Evolutionary conservation across 176 grass and related monocot genomes (phyloP).

Genomic region (Saccharum officinarum): DNA sequence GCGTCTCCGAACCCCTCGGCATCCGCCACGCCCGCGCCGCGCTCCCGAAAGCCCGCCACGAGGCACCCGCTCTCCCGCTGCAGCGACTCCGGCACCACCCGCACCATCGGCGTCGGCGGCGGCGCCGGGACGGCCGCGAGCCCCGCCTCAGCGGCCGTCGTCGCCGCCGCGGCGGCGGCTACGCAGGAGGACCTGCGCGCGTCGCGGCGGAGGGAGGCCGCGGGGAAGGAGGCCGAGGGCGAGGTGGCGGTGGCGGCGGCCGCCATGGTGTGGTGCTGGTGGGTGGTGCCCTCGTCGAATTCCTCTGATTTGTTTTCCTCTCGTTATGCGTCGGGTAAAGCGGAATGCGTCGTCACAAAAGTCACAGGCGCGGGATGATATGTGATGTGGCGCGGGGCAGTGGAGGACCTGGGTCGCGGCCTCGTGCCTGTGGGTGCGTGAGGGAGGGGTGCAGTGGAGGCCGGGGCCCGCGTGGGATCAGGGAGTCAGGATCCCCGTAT

Average conservation of each 20-base stretch:
- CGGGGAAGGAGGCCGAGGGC: background rate
- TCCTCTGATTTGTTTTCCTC: background rate
- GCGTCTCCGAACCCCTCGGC: background rate
- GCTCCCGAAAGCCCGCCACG: slow-evolving; percentile 20
- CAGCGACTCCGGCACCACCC: slow-evolving; percentile 64
- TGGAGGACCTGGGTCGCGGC: background rate
- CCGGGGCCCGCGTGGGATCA: background rate
- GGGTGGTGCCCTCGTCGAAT: background rate
- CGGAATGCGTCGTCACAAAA: slow-evolving; percentile 8
- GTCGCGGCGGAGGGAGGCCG: background rate
- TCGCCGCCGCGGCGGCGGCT: background rate
- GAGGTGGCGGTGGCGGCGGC: slow-evolving; percentile 39
- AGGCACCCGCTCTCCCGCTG: slow-evolving; percentile 71
- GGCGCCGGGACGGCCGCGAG: slow-evolving; percentile 21
- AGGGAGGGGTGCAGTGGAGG: background rate
- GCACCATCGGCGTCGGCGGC: slow-evolving; percentile 40
- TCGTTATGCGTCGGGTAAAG: background rate
- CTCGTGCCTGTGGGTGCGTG: background rate
- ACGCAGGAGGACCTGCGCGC: background rate
- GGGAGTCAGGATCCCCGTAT: background rate
- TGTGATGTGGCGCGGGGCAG: background rate
- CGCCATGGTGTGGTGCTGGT: slow-evolving; percentile 40
- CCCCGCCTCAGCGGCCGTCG: slow-evolving; percentile 17
- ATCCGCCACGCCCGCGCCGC: background rate
- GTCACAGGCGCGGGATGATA: background rate